Conservation (phyloP, 2,329 filamentous ascomycete species). For the Claviceps capensis region DNA sequence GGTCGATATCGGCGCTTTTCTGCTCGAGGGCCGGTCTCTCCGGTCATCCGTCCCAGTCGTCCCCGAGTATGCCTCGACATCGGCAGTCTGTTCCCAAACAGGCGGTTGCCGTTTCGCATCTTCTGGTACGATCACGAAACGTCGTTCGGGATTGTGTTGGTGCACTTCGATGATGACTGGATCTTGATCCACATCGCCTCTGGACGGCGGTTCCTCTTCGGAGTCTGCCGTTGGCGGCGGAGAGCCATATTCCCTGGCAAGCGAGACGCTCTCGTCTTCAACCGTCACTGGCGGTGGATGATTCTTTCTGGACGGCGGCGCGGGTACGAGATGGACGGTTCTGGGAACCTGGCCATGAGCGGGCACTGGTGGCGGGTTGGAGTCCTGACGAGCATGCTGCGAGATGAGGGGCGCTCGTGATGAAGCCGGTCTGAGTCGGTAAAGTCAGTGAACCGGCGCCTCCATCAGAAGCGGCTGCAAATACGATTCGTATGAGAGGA, state of each 20-base stretch:
- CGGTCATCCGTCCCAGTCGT: background rate
- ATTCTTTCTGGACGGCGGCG: conserved; percentile 11
- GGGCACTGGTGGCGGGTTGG: conserved; percentile 7
- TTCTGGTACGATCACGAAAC: conserved; percentile 46
- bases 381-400: conserved; percentile 7
- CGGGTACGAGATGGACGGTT: conserved; percentile 6
- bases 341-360: conserved; percentile 5
- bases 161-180: conserved; percentile 52
- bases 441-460: background rate
- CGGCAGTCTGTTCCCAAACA: background rate
- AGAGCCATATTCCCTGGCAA: conserved; percentile 45
- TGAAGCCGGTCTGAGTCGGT: conserved; percentile 5
- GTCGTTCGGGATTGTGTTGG: conserved; percentile 46
- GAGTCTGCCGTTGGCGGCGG: conserved; percentile 12
- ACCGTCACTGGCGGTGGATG: conserved; percentile 51
- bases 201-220: conserved; percentile 43
- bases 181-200: conserved; percentile 54
- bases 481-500: background rate
- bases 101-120: conserved; percentile 7
- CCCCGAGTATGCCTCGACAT: background rate
- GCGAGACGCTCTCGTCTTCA: conserved; percentile 53
- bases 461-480: background rate
- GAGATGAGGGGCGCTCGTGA: conserved; percentile 10
- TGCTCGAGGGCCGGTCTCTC: background rate
- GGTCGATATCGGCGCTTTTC: background rate